Percentiles rank a stretch among this genome's conserved stretches.
phyloP scores from a whole-genome alignment of 495 filamentous ascomycete species.

The Talaromyces trachyspermus region DNA sequence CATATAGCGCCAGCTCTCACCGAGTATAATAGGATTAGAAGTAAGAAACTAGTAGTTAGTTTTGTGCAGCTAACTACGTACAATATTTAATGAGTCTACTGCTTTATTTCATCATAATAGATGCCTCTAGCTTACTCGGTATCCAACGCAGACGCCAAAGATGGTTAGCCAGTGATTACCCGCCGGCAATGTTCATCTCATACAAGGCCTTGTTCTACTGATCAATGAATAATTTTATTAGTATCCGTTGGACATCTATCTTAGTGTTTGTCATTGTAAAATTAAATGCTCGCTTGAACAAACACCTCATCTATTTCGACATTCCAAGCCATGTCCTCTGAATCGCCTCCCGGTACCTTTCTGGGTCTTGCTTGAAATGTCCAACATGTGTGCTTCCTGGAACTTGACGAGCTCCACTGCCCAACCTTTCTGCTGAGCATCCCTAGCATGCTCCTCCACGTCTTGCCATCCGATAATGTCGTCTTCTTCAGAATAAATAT shows the following conservation, averaged over 20 bases:
- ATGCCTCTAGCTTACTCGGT: no score
- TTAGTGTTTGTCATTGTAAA: neutral
- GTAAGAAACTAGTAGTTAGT: no score
- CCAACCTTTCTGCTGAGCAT: conserved; percentile 13
- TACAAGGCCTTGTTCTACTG: no score
- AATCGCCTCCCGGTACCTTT: conserved; percentile 1
- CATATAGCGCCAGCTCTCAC: no score
- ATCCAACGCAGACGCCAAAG: no score
- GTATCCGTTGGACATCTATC: neutral
- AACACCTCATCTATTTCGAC: conserved; percentile 2
- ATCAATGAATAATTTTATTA: no score
- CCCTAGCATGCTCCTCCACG: conserved; percentile 20
- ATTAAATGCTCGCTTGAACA: neutral
- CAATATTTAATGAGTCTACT: no score
- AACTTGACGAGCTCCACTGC: conserved; percentile 6
- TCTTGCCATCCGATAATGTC: conserved; percentile 14
- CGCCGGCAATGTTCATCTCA: no score
- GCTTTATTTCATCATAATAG: no score
- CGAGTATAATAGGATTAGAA: no score
- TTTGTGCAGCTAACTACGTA: no score
- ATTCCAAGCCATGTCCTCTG: conserved; percentile 1
- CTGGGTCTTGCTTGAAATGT: neutral
- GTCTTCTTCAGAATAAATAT: conserved; percentile 20
- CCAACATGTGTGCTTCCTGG: conserved; percentile 3
- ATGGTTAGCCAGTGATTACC: no score